phyloP scores from a whole-genome alignment of 129 eudicot genomes.

The Cynara cardunculus region DNA sequence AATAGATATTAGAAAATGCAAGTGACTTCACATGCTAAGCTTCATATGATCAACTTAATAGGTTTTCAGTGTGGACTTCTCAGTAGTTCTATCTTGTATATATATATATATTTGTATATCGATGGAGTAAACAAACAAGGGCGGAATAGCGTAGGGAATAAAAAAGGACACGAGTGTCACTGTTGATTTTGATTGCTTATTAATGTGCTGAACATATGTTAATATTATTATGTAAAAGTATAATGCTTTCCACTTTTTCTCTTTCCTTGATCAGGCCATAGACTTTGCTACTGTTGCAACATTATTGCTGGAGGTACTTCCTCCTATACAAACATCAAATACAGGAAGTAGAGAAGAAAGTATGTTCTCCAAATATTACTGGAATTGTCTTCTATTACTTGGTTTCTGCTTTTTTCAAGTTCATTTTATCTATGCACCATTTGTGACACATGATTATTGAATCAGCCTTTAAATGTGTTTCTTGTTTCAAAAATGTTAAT shows the following conservation, averaged over 20 bases:
- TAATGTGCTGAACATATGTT: not conserved
- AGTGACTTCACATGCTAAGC: not conserved
- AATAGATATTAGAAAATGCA: not conserved
- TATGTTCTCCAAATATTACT: slow-evolving; percentile 23
- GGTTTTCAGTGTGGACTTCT: not conserved
- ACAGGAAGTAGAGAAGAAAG: slow-evolving; percentile 50
- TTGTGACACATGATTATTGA: not conserved
- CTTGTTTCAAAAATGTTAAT: slow-evolving; percentile 8
- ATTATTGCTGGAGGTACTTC: slow-evolving; percentile 79
- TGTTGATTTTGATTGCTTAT: not conserved
- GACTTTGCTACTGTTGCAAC: slow-evolving; percentile 81
- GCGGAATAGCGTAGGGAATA: not conserved
- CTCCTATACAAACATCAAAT: slow-evolving; percentile 59
- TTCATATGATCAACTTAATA: not conserved
- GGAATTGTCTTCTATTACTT: not conserved
- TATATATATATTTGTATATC: not conserved
- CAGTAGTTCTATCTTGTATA: not conserved
- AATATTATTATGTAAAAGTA: not conserved
- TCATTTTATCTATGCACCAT: not conserved
- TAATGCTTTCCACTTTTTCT: slow-evolving; percentile 16
- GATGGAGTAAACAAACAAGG: not conserved
- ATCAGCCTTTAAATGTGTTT: not conserved
- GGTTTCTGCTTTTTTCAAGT: not conserved
- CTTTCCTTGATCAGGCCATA: slow-evolving; percentile 53
- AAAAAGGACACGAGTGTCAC: not conserved